Evolutionary conservation across 192 early-diverging fungal genomes (phyloP), one percentile per base, ranked within the genome.

Genomic region (Funneliformis mosseae): DNA sequence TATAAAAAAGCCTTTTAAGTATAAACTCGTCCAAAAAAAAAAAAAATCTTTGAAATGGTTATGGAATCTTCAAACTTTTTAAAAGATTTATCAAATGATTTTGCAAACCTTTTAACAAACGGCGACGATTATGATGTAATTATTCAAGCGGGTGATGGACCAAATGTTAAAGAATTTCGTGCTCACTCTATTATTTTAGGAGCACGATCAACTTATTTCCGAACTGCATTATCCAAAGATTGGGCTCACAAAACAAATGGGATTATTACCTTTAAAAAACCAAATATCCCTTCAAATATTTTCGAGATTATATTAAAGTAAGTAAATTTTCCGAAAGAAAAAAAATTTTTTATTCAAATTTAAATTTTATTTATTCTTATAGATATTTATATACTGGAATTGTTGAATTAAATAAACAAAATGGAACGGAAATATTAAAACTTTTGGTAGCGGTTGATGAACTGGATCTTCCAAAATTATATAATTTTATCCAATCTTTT

Each of bases 151-250:
- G 73, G 73, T 8, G 73, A 75, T 18, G 46, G n/a, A 28, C 16
- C 41, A 21, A 38, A 50, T 16, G 0, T 7, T 46, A 45, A 75
- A 59, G 45, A 21, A 50, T 75, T 75, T 75, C 73, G 55, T 8
- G 39, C 73, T 55, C 73, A 75, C 39, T 75, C 48, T 18, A 2
- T 75, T n/a, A 50, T 75, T 55, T 23, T 75, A 18, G n/a, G 39
- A 5, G 46, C 46, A 25, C 48, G 73, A 14, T 75, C 73, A 7
- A 46, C 73, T 38, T 6, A 23, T n/a, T 75, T 75, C 25, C 7
- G 25, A 46, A n/a, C 23, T 25, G 73, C 38, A 1, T 75, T 75
- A 38, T 75, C 23, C 4, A 67, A 75, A n/a, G 39, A 70, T 42
- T 33, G 33, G 33, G 33, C 33, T 33, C 33, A 33, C 33, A n/a